Base-by-base conservation (phyloP, 495 filamentous ascomycete genomes). In the Penicillium alfredii region DNA sequence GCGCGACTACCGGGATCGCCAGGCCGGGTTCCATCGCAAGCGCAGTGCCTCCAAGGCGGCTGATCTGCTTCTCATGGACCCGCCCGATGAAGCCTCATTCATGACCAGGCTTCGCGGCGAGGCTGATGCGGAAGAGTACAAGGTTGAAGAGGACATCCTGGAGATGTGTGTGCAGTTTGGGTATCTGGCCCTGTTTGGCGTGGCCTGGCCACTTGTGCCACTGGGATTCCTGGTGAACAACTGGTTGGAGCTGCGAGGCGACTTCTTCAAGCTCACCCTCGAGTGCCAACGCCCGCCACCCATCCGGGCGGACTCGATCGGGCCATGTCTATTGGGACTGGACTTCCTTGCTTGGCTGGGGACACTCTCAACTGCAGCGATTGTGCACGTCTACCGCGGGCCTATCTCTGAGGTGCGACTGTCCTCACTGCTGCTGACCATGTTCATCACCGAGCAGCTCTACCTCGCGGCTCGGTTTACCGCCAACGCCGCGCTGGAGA, bases 321-420 rank as follows among this genome's bases (percentile, higher is more conserved):
- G 92, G 0, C 88, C 92, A 0, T 97, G 86, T 78, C 68, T 97
- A 14, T 77, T 86, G 35, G 77, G 82, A 6, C 68, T 98, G 4
- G 80, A 81, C n/a, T 86, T 97, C 56, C 64, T 96, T 3, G 76
- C 83, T 8, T 96, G 90, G 92, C 64, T 94, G 22, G 92, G 92
- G 17, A 87, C 79, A 29, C 59, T 97, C 28, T 89, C 87, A 6
- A 84, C 81, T 9, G 77, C 88, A 1, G 87, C 86, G 0, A 71
- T 98, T 3, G 81, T 94, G 0, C 94, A 88, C 56, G 64, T 98
- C 11, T 97, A 95, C 63, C 75, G 78, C 38, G 71, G 76, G 13
- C 69, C 71, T 0, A 55, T 77, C 18, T 64, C 65, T 24, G 72
- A 77, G 19, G 82, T 95, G 36, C 73, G 71, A 17, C 72, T 66